Base-by-base conservation (phyloP, 2,329 filamentous ascomycete genomes). In the Colletotrichum eleusines region DNA sequence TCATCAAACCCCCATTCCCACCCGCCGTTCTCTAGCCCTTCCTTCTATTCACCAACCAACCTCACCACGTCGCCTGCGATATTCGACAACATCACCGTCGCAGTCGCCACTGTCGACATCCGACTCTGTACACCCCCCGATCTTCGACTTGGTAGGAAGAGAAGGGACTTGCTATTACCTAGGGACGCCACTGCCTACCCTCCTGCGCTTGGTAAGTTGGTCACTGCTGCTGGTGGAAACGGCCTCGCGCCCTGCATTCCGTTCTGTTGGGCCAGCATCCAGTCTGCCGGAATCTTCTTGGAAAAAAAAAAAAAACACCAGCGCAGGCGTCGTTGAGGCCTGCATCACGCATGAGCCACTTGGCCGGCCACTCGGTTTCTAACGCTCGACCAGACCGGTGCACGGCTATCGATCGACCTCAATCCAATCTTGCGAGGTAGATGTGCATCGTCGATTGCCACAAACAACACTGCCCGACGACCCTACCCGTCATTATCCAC, bases 1-100 rank as follows among this genome's bases (percentile, higher is more conserved):
- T 59, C 68, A 68, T 71, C 64, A 71, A 63, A 68, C 66, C 53
- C 58, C 64, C 58, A 54, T 68, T 60, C 66, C 69, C 69, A 67
- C 67, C 40, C 23, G 46, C 28, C 38, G 31, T 20, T 11, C 40
- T 44, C 40, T 46, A 7, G 31, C 42, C 9, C 35, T 42, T 31
- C 35, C 35, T 48, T 51, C 33, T 53, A 16, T 44, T 61, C 46
- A 64, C 40, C 55, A 42, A 65, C 40, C 55, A 42, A 65, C 46
- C 48, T 18, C 33, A 50, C 35, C 53, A 55, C 65, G 66, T 35
- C 53, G 57, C 18, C 42, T 64, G 68, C 59, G 63, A 68, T 55
- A 23, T 11, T 40, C 28, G 63, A 68, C 59, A 48, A 46, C 51
- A 46, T 50, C 57, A 18, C 26, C 16, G 20, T 60, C 67, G 63